Percentiles rank a stretch among this genome's conserved stretches.
phyloP scores from a whole-genome alignment of 2,329 filamentous ascomycete species.

The Escovopsis weberi region DNA sequence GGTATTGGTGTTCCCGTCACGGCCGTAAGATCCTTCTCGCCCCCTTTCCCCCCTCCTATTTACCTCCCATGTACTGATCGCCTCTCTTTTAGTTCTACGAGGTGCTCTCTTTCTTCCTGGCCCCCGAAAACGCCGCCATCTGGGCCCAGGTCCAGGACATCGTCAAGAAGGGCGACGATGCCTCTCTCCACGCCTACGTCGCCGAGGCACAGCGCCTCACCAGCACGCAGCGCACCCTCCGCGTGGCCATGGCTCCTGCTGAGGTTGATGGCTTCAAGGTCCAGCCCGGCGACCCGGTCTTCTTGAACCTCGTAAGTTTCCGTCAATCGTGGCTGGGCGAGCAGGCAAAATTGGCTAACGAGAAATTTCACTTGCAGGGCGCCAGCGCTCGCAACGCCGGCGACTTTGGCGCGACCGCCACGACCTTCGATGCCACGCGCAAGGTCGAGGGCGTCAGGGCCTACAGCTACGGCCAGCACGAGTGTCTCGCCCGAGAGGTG shows the following conservation, averaged over 20 bases:
- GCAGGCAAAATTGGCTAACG: background rate
- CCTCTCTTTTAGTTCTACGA: slow-evolving; percentile 27
- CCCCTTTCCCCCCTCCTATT: background rate
- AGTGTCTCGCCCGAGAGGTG: slow-evolving; percentile 28
- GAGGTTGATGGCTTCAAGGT: slow-evolving; percentile 25
- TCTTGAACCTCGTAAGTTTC: slow-evolving; percentile 24
- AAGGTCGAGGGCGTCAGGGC: slow-evolving; percentile 24
- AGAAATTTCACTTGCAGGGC: slow-evolving; percentile 15
- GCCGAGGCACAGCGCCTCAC: slow-evolving; percentile 27
- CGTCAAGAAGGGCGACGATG: slow-evolving; percentile 20
- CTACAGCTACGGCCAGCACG: slow-evolving; percentile 32
- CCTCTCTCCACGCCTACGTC: slow-evolving; percentile 22
- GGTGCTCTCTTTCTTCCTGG: slow-evolving; percentile 27
- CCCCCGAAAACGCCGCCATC: slow-evolving; percentile 23
- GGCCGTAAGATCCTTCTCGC: slow-evolving; percentile 13
- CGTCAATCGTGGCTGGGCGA: too few species aligned
- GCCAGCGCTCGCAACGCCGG: slow-evolving; percentile 22
- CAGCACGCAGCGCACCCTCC: slow-evolving; percentile 23
- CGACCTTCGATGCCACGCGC: slow-evolving; percentile 28
- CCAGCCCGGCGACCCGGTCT: slow-evolving; percentile 24
- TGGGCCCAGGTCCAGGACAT: slow-evolving; percentile 28
- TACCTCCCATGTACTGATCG: background rate
- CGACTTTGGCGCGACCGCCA: slow-evolving; percentile 19
- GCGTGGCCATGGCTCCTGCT: slow-evolving; percentile 17
- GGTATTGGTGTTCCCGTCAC: slow-evolving; percentile 25